Evolutionary conservation across 2,329 filamentous ascomycete genomes (phyloP).

Genomic region (Paradendryphiella salina): DNA sequence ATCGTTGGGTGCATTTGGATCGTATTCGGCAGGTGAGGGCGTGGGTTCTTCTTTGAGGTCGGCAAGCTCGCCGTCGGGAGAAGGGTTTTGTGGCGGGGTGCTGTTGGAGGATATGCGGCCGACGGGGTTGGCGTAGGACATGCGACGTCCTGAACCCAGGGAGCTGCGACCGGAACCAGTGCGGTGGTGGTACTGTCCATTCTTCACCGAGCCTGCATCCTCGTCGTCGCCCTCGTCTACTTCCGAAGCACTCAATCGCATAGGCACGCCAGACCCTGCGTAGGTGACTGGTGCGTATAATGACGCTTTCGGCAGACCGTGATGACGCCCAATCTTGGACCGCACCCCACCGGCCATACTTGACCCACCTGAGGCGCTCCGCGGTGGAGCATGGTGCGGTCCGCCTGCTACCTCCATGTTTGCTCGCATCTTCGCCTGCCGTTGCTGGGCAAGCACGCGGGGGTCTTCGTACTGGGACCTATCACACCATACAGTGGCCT

Average conservation of each 20-base stretch:
- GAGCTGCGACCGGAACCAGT: conserved; percentile 76
- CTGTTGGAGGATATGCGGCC: conserved; percentile 56
- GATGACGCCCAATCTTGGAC: conserved; percentile 80
- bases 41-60: conserved; percentile 52
- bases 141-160: conserved; percentile 50
- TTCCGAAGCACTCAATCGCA: conserved; percentile 92
- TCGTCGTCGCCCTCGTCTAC: conserved; percentile 87
- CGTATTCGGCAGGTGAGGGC: conserved; percentile 48
- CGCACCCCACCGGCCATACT: conserved; percentile 59
- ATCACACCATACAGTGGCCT: conserved; percentile 98
- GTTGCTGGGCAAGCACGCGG: conserved; percentile 76
- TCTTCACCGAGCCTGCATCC: conserved; percentile 57
- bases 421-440: conserved; percentile 83
- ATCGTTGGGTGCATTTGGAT: conserved; percentile 23
- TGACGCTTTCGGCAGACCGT: conserved; percentile 76
- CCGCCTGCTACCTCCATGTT: conserved; percentile 78
- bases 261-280: conserved; percentile 78
- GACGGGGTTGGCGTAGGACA: conserved; percentile 47
- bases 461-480: conserved; percentile 91
- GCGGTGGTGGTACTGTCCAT: conserved; percentile 62
- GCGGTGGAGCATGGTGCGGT: conserved; percentile 41
- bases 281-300: conserved; percentile 79
- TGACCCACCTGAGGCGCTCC: conserved; percentile 46
- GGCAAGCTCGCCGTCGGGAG: conserved; percentile 43
- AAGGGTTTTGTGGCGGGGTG: conserved; percentile 56